Percentiles rank a stretch among this genome's conserved stretches.
Evolutionary conservation across 2,329 filamentous ascomycete genomes (phyloP).

Genomic region (Metarhizium anisopliae): DNA sequence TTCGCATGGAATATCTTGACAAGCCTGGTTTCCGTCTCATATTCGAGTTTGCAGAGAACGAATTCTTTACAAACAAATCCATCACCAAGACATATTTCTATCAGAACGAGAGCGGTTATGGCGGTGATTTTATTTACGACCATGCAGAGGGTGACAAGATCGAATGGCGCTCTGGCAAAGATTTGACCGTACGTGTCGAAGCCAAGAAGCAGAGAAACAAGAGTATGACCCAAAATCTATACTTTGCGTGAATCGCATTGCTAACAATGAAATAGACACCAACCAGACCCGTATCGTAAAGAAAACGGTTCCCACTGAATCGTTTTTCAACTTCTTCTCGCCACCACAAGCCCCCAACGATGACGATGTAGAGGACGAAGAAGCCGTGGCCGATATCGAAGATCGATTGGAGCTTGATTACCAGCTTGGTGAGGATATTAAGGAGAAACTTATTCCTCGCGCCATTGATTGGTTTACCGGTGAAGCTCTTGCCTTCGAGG

Average conservation of each 20-base stretch:
- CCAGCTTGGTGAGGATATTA: slow-evolving; percentile 97
- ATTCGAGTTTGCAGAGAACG: slow-evolving; percentile 92
- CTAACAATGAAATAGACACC: slow-evolving; percentile 60
- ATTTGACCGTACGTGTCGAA: slow-evolving; percentile 89
- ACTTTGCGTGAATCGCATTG: neutral
- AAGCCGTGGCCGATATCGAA: slow-evolving; percentile 84
- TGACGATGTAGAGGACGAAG: slow-evolving; percentile 60
- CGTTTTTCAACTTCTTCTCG: slow-evolving; percentile 99
- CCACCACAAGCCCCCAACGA: slow-evolving; percentile 79
- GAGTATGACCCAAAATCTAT: slow-evolving; percentile 53
- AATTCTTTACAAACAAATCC: slow-evolving; percentile 95
- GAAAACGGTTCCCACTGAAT: slow-evolving; percentile 97
- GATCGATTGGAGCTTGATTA: slow-evolving; percentile 97
- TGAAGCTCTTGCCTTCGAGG: slow-evolving; percentile 93
- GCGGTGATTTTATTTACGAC: slow-evolving; percentile 98
- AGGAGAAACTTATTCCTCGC: slow-evolving; percentile 97
- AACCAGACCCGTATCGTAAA: slow-evolving; percentile 99
- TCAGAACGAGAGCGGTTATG: slow-evolving; percentile 96
- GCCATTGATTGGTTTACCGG: slow-evolving; percentile 99
- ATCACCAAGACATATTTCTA: slow-evolving; percentile 99
- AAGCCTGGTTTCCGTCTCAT: slow-evolving; percentile 96
- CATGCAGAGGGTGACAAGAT: slow-evolving; percentile 98
- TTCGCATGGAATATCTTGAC: slow-evolving; percentile 99
- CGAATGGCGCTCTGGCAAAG: slow-evolving; percentile 88
- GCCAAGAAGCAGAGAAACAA: slow-evolving; percentile 99